Conservation (phyloP, 2,329 filamentous ascomycete species). For the Dichotomopilus funicola region DNA sequence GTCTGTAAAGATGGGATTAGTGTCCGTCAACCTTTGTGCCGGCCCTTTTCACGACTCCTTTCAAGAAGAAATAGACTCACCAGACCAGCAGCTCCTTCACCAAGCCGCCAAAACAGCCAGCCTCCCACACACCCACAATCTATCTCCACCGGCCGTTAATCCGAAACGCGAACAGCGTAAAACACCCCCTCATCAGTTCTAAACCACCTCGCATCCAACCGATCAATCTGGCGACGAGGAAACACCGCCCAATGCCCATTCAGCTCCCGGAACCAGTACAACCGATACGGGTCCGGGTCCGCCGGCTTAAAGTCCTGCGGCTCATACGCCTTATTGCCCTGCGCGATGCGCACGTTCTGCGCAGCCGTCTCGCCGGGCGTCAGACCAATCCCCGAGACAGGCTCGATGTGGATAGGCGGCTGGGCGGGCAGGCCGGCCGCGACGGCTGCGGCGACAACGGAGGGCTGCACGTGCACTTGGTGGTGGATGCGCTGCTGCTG, state of each 20-base stretch:
- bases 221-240: slow-evolving; percentile 54
- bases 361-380: slow-evolving; percentile 42
- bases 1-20: too few relatives aligned
- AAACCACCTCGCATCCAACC: slow-evolving; percentile 53
- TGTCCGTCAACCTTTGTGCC: too few relatives aligned
- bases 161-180: slow-evolving; percentile 47
- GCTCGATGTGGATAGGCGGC: slow-evolving; percentile 35
- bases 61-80: too few relatives aligned
- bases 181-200: slow-evolving; percentile 51
- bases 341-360: slow-evolving; percentile 44
- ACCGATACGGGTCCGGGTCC: slow-evolving; percentile 52
- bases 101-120: neutral
- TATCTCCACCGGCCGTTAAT: too few relatives aligned
- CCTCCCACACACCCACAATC: neutral
- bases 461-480: too few relatives aligned
- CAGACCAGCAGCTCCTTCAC: too few relatives aligned
- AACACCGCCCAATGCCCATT: slow-evolving; percentile 55
- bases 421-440: slow-evolving; percentile 6
- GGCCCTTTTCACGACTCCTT: too few relatives aligned
- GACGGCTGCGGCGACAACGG: too few relatives aligned
- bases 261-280: slow-evolving; percentile 56
- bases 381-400: slow-evolving; percentile 45
- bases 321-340: slow-evolving; percentile 45
- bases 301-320: slow-evolving; percentile 58
- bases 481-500: too few relatives aligned